Percentiles rank a stretch among this genome's conserved stretches.
These are phyloP conservation scores for Talaromyces thailandensis DNA, from an alignment of 495 filamentous ascomycete species.

Conservation along the genomic window DNA sequence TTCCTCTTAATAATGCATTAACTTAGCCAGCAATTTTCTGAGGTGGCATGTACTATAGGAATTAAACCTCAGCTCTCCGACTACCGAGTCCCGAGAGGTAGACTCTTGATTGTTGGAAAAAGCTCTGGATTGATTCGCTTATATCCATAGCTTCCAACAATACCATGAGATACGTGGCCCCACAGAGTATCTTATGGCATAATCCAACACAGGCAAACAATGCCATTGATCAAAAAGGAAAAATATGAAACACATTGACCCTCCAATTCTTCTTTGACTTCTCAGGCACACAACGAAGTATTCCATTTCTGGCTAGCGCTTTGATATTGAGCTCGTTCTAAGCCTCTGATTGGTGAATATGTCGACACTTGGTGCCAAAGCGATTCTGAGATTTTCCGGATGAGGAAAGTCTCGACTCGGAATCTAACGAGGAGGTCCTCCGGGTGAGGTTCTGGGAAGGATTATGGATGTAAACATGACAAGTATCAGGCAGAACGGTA, in stretches of 20 bases:
- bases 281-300: background rate
- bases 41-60: too few relatives aligned
- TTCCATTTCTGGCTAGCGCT: background rate
- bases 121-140: too few relatives aligned
- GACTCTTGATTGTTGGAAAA: too few relatives aligned
- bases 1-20: too few relatives aligned
- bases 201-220: too few relatives aligned
- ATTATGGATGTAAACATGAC: background rate
- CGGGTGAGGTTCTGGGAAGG: background rate
- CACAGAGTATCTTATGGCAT: too few relatives aligned
- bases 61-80: too few relatives aligned
- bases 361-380: too few relatives aligned
- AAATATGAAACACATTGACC: background rate
- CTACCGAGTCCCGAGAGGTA: too few relatives aligned
- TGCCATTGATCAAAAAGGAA: background rate
- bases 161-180: too few relatives aligned
- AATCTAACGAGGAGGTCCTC: background rate
- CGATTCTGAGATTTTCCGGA: background rate
- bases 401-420: background rate
- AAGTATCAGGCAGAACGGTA: background rate
- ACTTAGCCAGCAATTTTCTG: too few relatives aligned
- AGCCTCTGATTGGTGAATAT: background rate
- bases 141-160: too few relatives aligned
- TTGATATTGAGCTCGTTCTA: background rate
- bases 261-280: background rate